Percentiles rank a stretch among this genome's conserved stretches.
Evolutionary conservation across 2,329 filamentous ascomycete genomes (phyloP).

Genomic region (Leptographium lundbergii): DNA sequence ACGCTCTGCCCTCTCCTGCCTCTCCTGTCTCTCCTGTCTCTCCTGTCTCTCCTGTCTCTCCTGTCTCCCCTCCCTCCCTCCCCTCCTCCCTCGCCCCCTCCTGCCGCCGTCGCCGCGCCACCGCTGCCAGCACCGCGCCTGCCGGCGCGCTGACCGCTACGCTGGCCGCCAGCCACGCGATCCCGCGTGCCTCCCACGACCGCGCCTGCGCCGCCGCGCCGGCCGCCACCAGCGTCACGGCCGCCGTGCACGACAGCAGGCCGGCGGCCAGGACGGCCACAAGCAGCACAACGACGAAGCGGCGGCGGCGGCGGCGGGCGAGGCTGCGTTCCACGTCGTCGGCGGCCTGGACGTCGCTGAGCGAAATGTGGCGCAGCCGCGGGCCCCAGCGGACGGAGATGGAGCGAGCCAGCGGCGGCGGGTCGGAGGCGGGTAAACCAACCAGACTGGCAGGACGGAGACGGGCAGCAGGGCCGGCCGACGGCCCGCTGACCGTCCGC

Average conservation of each 20-base stretch:
- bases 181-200: slow-evolving; percentile 1
- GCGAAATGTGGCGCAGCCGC: slow-evolving; percentile 3
- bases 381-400: slow-evolving; percentile 9
- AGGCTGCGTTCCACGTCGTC: slow-evolving; percentile 4
- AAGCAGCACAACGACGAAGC: slow-evolving; percentile 6
- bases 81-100: too few relatives aligned
- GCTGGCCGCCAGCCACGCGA: slow-evolving; percentile 7
- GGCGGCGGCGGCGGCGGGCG: slow-evolving; percentile 2
- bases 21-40: neutral
- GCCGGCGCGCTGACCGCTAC: slow-evolving; percentile 1
- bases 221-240: slow-evolving; percentile 1
- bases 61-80: too few relatives aligned
- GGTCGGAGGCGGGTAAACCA: neutral
- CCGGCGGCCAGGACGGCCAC: neutral
- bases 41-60: neutral
- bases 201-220: neutral
- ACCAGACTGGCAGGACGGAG: too few relatives aligned
- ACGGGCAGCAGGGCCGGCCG: too few relatives aligned
- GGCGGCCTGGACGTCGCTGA: slow-evolving; percentile 5
- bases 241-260: slow-evolving; percentile 5
- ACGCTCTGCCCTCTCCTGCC: neutral
- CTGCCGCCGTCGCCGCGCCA: neutral
- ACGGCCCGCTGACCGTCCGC: too few relatives aligned
- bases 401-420: slow-evolving; percentile 2
- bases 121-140: neutral